Conservation (phyloP, 495 filamentous ascomycete species). For the Hypomontagnella monticulosa region DNA sequence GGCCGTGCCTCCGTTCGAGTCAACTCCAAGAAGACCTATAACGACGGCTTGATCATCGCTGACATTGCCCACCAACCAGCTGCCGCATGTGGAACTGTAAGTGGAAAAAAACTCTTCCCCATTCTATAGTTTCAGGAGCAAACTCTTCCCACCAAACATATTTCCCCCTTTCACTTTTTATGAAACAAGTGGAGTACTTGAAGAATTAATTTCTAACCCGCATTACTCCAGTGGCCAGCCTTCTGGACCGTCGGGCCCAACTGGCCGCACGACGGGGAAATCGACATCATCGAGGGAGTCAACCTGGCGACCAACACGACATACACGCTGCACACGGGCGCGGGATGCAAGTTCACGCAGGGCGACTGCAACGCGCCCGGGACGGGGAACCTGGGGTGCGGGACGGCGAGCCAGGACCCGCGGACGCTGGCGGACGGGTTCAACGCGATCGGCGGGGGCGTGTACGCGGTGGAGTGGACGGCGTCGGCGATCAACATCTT, state of each 20-base stretch:
- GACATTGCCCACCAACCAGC: slow-evolving; percentile 83
- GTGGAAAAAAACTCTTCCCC: slow-evolving; percentile 2
- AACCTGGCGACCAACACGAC: slow-evolving; percentile 70
- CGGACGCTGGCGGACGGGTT: slow-evolving; percentile 73
- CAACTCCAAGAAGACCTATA: slow-evolving; percentile 72
- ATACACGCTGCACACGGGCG: slow-evolving; percentile 79
- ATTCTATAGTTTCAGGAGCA: too few species aligned
- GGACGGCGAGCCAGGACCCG: slow-evolving; percentile 53
- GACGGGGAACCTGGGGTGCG: slow-evolving; percentile 62
- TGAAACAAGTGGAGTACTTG: background rate
- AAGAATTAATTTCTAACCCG: too few species aligned
- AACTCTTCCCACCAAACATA: too few species aligned
- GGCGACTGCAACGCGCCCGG: slow-evolving; percentile 62
- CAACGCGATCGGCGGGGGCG: slow-evolving; percentile 76
- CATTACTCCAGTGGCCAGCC: slow-evolving; percentile 56
- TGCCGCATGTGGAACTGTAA: slow-evolving; percentile 66
- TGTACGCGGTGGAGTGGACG: slow-evolving; percentile 84
- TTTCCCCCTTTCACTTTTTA: background rate
- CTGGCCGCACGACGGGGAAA: slow-evolving; percentile 86
- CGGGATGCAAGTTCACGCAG: slow-evolving; percentile 67
- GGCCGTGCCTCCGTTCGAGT: slow-evolving; percentile 78
- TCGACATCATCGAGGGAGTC: slow-evolving; percentile 92
- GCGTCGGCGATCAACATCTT: slow-evolving; percentile 73
- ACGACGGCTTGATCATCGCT: slow-evolving; percentile 73
- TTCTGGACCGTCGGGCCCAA: slow-evolving; percentile 77